Conservation (phyloP, 2,329 filamentous ascomycete species). For the Didymella glomerata region DNA sequence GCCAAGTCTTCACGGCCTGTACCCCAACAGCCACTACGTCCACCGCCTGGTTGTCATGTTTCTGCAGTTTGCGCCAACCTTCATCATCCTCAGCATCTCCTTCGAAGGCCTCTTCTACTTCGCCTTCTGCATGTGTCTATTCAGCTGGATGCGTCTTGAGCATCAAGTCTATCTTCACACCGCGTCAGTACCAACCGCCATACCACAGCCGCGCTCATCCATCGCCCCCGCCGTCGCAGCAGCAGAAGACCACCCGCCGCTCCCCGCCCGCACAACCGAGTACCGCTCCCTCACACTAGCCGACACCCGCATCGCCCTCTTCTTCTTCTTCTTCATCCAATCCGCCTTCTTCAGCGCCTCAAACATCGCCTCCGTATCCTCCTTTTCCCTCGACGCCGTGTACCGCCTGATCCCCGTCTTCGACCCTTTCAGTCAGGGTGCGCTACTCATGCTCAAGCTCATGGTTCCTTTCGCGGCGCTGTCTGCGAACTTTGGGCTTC, state of each 20-base stretch:
- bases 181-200: conserved; percentile 17
- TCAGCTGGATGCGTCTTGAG: conserved; percentile 93
- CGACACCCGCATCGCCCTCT: conserved; percentile 88
- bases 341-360: conserved; percentile 97
- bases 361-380: conserved; percentile 92
- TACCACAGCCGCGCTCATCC: conserved; percentile 35
- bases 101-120: conserved; percentile 98
- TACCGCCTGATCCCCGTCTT: conserved; percentile 88
- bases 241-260: conserved; percentile 45
- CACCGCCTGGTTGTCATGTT: conserved; percentile 90
- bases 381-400: conserved; percentile 92
- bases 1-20: conserved; percentile 81
- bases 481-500: conserved; percentile 90
- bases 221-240: conserved; percentile 52
- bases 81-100: conserved; percentile 95
- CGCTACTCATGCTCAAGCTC: conserved; percentile 85
- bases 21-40: conserved; percentile 86
- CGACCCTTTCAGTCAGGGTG: conserved; percentile 89
- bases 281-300: conserved; percentile 74
- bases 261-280: conserved; percentile 52
- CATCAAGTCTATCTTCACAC: conserved; percentile 70
- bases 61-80: conserved; percentile 89
- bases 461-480: conserved; percentile 93
- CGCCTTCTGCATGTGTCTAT: conserved; percentile 80
- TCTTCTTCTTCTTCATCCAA: conserved; percentile 94